Conservation (phyloP, 768 basidiomycete species). For the Lentinus brumalis region DNA sequence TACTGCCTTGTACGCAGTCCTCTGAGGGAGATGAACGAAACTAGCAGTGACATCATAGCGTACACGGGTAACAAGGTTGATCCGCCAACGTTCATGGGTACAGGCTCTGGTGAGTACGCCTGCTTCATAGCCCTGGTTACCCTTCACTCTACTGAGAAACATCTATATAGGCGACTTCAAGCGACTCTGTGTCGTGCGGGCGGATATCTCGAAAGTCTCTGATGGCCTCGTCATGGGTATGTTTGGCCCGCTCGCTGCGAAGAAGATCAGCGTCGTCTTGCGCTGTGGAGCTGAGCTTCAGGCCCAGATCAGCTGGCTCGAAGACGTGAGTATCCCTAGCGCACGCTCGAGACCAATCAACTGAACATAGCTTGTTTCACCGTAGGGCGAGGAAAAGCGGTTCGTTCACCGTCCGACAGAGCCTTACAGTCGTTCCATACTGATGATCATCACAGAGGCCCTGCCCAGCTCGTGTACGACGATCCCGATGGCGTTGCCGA, state of each 20-base stretch:
- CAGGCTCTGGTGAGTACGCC: not conserved
- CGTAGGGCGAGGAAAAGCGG: slow-evolving; percentile 22
- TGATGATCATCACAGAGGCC: slow-evolving; percentile 3
- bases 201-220: not conserved
- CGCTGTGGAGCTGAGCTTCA: slow-evolving; percentile 51
- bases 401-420: not conserved
- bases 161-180: not conserved
- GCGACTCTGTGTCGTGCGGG: not conserved
- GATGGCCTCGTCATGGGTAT: not conserved
- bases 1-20: not conserved
- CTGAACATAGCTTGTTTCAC: not conserved
- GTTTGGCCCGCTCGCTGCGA: slow-evolving; percentile 27
- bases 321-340: slow-evolving; percentile 25
- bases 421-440: not conserved
- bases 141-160: too few relatives aligned
- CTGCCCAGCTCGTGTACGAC: slow-evolving; percentile 17
- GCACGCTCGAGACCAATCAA: too few relatives aligned
- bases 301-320: slow-evolving; percentile 47
- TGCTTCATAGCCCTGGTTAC: not conserved
- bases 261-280: slow-evolving; percentile 42
- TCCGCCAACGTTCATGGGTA: not conserved
- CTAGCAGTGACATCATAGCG: slow-evolving; percentile 32
- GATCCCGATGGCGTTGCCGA: not conserved
- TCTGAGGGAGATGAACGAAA: not conserved
- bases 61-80: slow-evolving; percentile 31